Evolutionary conservation across 208 protist species (phyloP).

Genomic region (Leishmania tropica): DNA sequence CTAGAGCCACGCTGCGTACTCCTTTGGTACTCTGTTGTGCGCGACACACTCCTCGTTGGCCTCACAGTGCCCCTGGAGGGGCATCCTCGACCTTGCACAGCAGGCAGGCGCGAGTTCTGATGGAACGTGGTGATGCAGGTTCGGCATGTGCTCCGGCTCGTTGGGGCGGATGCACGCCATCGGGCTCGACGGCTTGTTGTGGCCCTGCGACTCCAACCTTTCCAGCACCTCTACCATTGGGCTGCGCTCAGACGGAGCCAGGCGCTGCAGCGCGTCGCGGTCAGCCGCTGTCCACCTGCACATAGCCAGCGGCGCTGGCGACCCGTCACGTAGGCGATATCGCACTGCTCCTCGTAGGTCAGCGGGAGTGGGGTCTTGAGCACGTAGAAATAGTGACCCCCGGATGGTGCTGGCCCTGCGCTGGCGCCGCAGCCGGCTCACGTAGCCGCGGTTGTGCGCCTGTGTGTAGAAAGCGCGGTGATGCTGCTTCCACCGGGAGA

Average conservation of each 20-base stretch:
- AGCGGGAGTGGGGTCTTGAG: too few relatives aligned
- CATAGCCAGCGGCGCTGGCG: constrained; percentile 10
- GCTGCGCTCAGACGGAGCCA: constrained; percentile 34
- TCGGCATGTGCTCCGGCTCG: constrained; percentile 36
- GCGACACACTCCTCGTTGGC: constrained; percentile 27
- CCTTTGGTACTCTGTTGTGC: constrained; percentile 9
- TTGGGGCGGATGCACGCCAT: constrained; percentile 26
- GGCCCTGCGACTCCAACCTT: constrained; percentile 32
- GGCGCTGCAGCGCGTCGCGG: constrained; percentile 28
- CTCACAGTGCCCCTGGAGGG: constrained; percentile 6
- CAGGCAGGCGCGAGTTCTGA: constrained; percentile 42
- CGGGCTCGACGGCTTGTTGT: constrained; percentile 29
- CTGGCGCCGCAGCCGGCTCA: constrained; percentile 7
- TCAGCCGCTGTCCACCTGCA: constrained; percentile 41
- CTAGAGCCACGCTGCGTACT: neutral
- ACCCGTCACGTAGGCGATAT: constrained; percentile 15
- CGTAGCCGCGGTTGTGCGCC: constrained; percentile 25
- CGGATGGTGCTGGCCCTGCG: constrained; percentile 9
- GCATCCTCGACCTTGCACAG: constrained; percentile 14
- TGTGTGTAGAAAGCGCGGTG: neutral
- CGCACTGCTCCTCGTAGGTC: too few relatives aligned
- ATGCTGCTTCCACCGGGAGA: constrained; percentile 11
- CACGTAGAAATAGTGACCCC: constrained; percentile 12
- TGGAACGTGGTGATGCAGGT: constrained; percentile 40
- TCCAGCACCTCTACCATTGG: constrained; percentile 18